Conservation (phyloP, 2,329 filamentous ascomycete species). For the Pseudogymnoascus sp. region DNA sequence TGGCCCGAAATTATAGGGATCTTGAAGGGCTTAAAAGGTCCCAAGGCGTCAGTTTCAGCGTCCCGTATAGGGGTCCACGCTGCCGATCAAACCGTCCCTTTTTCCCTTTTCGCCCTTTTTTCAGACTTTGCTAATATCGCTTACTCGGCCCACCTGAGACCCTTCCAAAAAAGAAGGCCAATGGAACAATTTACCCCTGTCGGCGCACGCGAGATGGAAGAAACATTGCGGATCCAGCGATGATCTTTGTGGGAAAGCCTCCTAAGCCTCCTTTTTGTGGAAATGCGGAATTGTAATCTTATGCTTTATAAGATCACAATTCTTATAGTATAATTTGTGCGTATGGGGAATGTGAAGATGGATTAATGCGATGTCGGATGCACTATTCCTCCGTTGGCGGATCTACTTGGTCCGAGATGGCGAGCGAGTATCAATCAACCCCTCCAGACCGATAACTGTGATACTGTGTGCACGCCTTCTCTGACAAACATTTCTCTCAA, state of each 20-base stretch:
- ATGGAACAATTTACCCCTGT: slow-evolving; percentile 9
- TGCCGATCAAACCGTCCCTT: neutral
- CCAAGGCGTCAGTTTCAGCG: slow-evolving; percentile 1
- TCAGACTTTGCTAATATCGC: neutral
- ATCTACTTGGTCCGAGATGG: neutral
- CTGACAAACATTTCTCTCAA: neutral
- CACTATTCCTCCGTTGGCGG: neutral
- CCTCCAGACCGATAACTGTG: neutral
- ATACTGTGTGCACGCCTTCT: neutral
- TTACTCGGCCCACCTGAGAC: slow-evolving; percentile 1
- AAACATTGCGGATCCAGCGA: neutral
- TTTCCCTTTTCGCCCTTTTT: neutral
- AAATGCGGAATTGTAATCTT: neutral
- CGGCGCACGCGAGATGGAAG: neutral
- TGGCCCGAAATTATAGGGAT: slow-evolving; percentile 5
- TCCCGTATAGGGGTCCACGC: neutral
- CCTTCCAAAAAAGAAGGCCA: neutral
- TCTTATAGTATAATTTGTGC: neutral
- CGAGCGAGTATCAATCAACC: neutral
- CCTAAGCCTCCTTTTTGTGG: neutral
- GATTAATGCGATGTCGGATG: neutral
- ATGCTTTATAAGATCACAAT: too few species aligned
- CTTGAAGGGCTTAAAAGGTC: neutral
- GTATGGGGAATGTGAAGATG: neutral
- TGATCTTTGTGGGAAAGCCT: neutral